phyloP scores from a whole-genome alignment of 495 filamentous ascomycete genomes.

The Aspergillus indologenus region DNA sequence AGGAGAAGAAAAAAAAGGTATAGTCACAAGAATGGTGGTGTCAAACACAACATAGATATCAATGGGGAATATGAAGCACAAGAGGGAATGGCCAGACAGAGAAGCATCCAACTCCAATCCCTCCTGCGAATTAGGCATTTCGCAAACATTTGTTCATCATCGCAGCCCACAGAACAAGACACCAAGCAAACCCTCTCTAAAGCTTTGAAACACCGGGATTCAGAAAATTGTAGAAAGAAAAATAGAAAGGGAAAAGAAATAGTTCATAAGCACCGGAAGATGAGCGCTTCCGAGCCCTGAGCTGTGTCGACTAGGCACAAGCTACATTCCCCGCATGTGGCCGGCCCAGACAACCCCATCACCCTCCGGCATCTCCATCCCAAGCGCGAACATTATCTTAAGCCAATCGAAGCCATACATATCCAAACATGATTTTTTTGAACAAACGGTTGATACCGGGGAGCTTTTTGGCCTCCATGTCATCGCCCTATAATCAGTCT shows the following conservation, averaged over 20 bases:
- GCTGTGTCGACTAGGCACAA: constrained; percentile 18
- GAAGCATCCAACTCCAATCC: constrained; percentile 33
- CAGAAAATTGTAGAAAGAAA: constrained; percentile 15
- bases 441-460: neutral
- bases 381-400: constrained; percentile 18
- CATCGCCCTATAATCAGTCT: neutral
- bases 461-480: neutral
- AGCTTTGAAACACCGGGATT: constrained; percentile 13
- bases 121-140: constrained; percentile 25
- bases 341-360: constrained; percentile 22
- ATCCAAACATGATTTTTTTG: neutral
- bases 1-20: constrained; percentile 14
- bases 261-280: constrained; percentile 15
- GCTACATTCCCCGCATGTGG: constrained; percentile 40
- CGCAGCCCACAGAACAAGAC: constrained; percentile 17
- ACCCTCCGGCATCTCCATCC: constrained; percentile 4
- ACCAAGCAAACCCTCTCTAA: constrained; percentile 20
- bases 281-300: constrained; percentile 18
- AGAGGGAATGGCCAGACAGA: constrained; percentile 3
- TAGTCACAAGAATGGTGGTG: constrained; percentile 14
- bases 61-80: constrained; percentile 13
- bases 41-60: constrained; percentile 8
- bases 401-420: constrained; percentile 7
- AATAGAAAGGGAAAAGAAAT: constrained; percentile 21
- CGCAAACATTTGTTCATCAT: constrained; percentile 28